Base-by-base conservation (phyloP, 768 basidiomycete genomes). In the Boletus insuetus region DNA sequence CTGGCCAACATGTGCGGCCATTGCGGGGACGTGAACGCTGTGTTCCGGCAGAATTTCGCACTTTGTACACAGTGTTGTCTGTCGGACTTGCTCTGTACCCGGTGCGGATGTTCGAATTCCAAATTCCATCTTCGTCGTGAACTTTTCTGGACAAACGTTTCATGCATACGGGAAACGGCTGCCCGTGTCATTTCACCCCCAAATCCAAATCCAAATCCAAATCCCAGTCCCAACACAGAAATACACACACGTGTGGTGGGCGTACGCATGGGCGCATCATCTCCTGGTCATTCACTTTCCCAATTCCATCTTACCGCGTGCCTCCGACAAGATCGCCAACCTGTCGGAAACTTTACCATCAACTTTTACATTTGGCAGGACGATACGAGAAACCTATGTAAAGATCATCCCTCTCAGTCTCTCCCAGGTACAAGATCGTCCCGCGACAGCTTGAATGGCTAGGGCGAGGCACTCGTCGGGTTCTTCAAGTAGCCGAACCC, bases 271-370 rank as follows among this genome's bases (percentile, higher is more conserved):
- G 19, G 29, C n/a, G 31, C 41, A 46, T 46, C 24, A 20, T 26
- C 6, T 9, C 24, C 17, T 9, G 3, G 22, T 32, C 38, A 4
- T 31, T 31, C n/a, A 8, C 9, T 35, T 62, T 61, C 46, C 42
- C 22, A 22, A 10, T 42, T 39, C 3, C 24, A n/a, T 34, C 22
- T 46, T 19, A 16, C 17, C n/a, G 39, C n/a, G 44, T 43, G 14
- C 54, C 38, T 20, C 34, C 20, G 31, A 17, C 29, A 40, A 38
- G n/a, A 38, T 52, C 53, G 54, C 63, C 63, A 53, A 1, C 1
- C 19, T 54, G 24, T 53, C 62, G 62, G 62, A 64, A 53, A 24
- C 62, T 58, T 53, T 37, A 16, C 9, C 38, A 45, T 31, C 48
- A 51, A n/a, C 42, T 35, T 6, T 37, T 12, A 24, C n/a, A 35